Evolutionary conservation across 257 asterid genomes (phyloP), one percentile per base, ranked within the genome.

Genomic region (Solanum lignicaule): DNA sequence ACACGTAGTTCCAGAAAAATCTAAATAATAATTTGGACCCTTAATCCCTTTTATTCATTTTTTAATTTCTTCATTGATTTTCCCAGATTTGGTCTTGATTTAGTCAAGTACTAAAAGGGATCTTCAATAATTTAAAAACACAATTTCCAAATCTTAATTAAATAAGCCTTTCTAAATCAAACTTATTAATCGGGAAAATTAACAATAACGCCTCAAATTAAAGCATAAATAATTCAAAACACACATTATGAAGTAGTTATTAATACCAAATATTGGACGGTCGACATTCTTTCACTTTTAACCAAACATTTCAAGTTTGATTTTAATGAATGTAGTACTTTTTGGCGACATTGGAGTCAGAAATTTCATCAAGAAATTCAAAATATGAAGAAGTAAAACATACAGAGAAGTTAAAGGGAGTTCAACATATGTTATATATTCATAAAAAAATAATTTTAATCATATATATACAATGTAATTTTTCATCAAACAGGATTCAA

Each of bases 281-380:
- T 62, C 16, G 31, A 62, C 27, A 3, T 60, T 60, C 68, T 3
- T 43, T 60, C 13, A 21, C 68, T 60, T 60, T 20, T 55, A 18
- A 52, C n/a, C 9, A 18, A 18, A 2, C 4, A 18, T 52, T 18
- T 18, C 10, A 52, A 6, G 4, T 18, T 52, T 52, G 10, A 18
- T 18, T 52, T 52, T 52, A 52, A 52, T 18, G 4, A 6, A 20
- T 52, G 62, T 18, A 52, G 62, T 2, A 3, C 1, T 52, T 52
- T 52, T 52, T 52, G 9, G 0, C 1, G 2, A 8, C 3, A 3
- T 1, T 52, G 9, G n/a, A 18, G 2, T 2, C 0, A 18, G 0
- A 52, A 52, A 52, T 18, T 52, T 52, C n/a, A 18, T 52, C 3
- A 16, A 52, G 4, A 2, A 2, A 14, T 48, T 18, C 3, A 46